A percentile compares a stretch with the other conserved stretches of the same genome.
These are phyloP conservation scores for Zea mays DNA, from an alignment of 176 grass and related monocot species.

Conservation along the genomic window Zm-B73-REFERENCE-NAM-5.0 NC_050100.1:218806001-218806500, in stretches of 20 bases:
- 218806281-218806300: not conserved
- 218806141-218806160: not conserved
- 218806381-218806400: too few relatives aligned
- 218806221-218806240: not conserved
- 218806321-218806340: not conserved
- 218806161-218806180: not conserved
- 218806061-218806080: not conserved
- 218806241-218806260: not conserved
- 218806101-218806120: too few relatives aligned
- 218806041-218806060: not conserved
- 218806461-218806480: not conserved
- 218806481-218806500: not conserved
- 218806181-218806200: too few relatives aligned
- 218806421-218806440: not conserved
- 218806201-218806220: too few relatives aligned
- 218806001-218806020: not conserved
- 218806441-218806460: not conserved
- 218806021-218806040: not conserved
- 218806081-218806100: not conserved
- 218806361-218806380: not conserved
- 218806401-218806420: constrained; percentile 8
- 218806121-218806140: too few relatives aligned
- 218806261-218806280: too few relatives aligned
- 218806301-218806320: constrained; percentile 29
- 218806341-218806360: not conserved